phyloP scores from a whole-genome alignment of 2,329 filamentous ascomycete genomes.

The Exserohilum rostratum region DNA sequence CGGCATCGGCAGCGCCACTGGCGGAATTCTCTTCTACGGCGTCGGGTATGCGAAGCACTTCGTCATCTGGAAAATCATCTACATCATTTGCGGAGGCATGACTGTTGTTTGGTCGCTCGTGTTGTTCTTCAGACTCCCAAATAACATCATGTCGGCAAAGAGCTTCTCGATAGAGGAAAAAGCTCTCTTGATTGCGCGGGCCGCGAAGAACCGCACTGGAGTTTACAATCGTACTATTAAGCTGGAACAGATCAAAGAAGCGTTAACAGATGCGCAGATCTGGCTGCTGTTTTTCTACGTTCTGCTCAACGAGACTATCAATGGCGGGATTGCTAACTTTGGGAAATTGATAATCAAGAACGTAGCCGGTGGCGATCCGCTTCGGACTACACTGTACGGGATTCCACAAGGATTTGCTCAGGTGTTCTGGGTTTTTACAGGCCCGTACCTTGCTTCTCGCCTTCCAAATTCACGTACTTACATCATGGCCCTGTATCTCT shows the following conservation, averaged over 20 bases:
- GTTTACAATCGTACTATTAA: constrained; percentile 58
- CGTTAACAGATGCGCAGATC: constrained; percentile 53
- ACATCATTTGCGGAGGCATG: constrained; percentile 53
- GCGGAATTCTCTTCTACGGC: constrained; percentile 47
- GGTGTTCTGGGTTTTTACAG: constrained; percentile 60
- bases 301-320: constrained; percentile 61
- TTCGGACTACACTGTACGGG: constrained; percentile 59
- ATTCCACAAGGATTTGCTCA: constrained; percentile 63
- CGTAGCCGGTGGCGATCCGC: constrained; percentile 48
- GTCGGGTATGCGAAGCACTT: constrained; percentile 52
- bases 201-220: constrained; percentile 45
- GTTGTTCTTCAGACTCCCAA: constrained; percentile 49
- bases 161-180: constrained; percentile 54
- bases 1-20: constrained; percentile 26
- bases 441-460: constrained; percentile 59
- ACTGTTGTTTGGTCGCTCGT: constrained; percentile 55
- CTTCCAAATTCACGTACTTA: constrained; percentile 58
- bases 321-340: constrained; percentile 61
- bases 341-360: constrained; percentile 63
- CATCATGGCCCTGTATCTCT: constrained; percentile 59
- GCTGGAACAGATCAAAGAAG: constrained; percentile 56
- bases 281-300: constrained; percentile 55
- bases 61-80: constrained; percentile 54
- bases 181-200: constrained; percentile 50
- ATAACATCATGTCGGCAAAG: constrained; percentile 52